These are phyloP conservation scores for Bipolaris gigantea DNA, from an alignment of 2,329 filamentous ascomycete species.

Conservation along the genomic window DNA sequence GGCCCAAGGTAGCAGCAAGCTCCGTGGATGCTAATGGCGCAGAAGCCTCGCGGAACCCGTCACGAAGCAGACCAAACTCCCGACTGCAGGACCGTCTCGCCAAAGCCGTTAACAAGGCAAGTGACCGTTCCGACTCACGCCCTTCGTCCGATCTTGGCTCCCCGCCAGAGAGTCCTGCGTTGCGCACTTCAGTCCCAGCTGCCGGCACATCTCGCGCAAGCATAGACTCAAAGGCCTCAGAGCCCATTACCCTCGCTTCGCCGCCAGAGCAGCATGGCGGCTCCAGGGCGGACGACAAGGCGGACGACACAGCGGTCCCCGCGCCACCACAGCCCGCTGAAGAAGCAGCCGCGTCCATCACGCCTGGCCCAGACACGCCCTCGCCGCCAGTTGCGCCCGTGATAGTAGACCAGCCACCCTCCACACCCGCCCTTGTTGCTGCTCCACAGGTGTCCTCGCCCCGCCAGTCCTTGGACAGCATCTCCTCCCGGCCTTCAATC, in stretches of 20 bases:
- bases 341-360: slow-evolving; percentile 23
- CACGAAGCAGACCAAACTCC: slow-evolving; percentile 71
- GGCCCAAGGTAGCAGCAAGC: neutral
- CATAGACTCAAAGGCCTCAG: slow-evolving; percentile 46
- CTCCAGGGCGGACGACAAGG: slow-evolving; percentile 18
- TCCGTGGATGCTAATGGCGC: slow-evolving; percentile 23
- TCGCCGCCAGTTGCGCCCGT: slow-evolving; percentile 8
- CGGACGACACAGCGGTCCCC: slow-evolving; percentile 15
- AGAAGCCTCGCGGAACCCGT: slow-evolving; percentile 65
- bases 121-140: slow-evolving; percentile 52
- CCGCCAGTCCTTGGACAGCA: slow-evolving; percentile 41
- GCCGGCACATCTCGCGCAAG: slow-evolving; percentile 49
- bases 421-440: slow-evolving; percentile 32
- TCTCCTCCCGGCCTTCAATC: slow-evolving; percentile 34
- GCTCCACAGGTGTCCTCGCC: slow-evolving; percentile 34
- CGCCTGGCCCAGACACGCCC: no score
- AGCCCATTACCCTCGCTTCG: slow-evolving; percentile 25
- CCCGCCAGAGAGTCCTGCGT: slow-evolving; percentile 57
- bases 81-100: slow-evolving; percentile 87
- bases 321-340: slow-evolving; percentile 29
- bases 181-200: slow-evolving; percentile 28
- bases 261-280: slow-evolving; percentile 19
- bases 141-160: slow-evolving; percentile 56
- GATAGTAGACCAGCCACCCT: slow-evolving; percentile 44
- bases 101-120: slow-evolving; percentile 78